These are phyloP conservation scores for Penicillium crystallinum DNA, from an alignment of 495 filamentous ascomycete genomes.

Conservation along the genomic window DNA sequence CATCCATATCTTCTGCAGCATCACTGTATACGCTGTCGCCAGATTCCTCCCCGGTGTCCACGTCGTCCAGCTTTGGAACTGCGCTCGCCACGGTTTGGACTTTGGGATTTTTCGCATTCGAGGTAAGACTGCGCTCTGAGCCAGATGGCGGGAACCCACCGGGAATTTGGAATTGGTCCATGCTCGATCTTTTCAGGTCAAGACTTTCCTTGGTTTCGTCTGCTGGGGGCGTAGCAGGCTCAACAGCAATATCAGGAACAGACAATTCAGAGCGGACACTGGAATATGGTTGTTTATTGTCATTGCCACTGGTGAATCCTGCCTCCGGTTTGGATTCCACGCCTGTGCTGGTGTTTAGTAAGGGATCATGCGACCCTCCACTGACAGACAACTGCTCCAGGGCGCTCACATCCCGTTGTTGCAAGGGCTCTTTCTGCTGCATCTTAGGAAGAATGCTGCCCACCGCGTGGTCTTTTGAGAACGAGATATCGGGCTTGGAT, in stretches of 20 bases:
- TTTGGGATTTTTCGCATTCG: constrained; percentile 3
- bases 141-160: constrained; percentile 32
- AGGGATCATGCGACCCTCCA: neutral
- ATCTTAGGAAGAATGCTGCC: constrained; percentile 49
- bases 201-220: constrained; percentile 29
- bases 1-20: constrained; percentile 75
- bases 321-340: neutral
- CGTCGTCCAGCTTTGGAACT: constrained; percentile 16
- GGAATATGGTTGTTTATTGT: constrained; percentile 3
- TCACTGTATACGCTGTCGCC: constrained; percentile 78
- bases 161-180: constrained; percentile 32
- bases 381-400: constrained; percentile 15
- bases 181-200: constrained; percentile 31
- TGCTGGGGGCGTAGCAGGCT: constrained; percentile 22
- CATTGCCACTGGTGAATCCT: neutral
- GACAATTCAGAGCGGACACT: constrained; percentile 8
- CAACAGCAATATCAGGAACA: constrained; percentile 42
- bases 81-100: constrained; percentile 8
- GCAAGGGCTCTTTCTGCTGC: neutral
- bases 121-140: constrained; percentile 20
- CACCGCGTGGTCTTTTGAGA: constrained; percentile 63
- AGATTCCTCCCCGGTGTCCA: constrained; percentile 46
- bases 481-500: constrained; percentile 15
- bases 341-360: neutral
- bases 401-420: constrained; percentile 2